Percentiles rank a stretch among this genome's conserved stretches.
These are phyloP conservation scores for Xylaria sp. DNA, from an alignment of 2,329 filamentous ascomycete genomes.

Conservation along the genomic window DNA sequence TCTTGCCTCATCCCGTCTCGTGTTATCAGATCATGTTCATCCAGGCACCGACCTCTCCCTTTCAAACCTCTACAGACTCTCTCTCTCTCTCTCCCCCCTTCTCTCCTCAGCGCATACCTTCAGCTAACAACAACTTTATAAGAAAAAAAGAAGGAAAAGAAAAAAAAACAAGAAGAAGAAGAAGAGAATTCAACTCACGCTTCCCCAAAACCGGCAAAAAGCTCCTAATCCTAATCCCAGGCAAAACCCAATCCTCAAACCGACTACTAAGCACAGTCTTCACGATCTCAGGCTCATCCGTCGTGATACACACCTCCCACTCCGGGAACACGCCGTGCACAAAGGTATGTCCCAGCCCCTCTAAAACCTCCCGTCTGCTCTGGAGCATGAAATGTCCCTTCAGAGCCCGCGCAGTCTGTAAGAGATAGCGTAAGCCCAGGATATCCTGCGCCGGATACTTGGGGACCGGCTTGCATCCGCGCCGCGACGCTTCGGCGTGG, in stretches of 20 bases:
- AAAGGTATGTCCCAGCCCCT: constrained; percentile 33
- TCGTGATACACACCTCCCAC: constrained; percentile 23
- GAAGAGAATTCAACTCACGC: too few relatives aligned
- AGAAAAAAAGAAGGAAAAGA: neutral
- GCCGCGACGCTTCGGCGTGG: constrained; percentile 24
- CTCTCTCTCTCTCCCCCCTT: too few relatives aligned
- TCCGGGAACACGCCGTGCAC: constrained; percentile 34
- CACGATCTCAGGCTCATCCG: constrained; percentile 51
- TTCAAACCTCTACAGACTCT: too few relatives aligned
- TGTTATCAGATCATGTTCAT: too few relatives aligned
- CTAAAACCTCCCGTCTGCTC: constrained; percentile 20
- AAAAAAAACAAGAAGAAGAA: neutral
- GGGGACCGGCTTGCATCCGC: constrained; percentile 32
- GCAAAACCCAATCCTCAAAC: constrained; percentile 57
- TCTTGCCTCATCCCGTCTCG: neutral
- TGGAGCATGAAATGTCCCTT: constrained; percentile 31
- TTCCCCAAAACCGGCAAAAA: constrained; percentile 53
- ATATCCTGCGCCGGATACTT: constrained; percentile 30
- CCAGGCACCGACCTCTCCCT: too few relatives aligned
- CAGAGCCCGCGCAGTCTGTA: constrained; percentile 27
- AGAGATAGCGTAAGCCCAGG: constrained; percentile 35
- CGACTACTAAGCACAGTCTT: constrained; percentile 59
- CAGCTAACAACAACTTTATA: neutral
- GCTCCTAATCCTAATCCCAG: constrained; percentile 43
- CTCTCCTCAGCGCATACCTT: too few relatives aligned